Conservation (phyloP, 2,329 filamentous ascomycete genomes). For the Aureobasidium sp. region DNA sequence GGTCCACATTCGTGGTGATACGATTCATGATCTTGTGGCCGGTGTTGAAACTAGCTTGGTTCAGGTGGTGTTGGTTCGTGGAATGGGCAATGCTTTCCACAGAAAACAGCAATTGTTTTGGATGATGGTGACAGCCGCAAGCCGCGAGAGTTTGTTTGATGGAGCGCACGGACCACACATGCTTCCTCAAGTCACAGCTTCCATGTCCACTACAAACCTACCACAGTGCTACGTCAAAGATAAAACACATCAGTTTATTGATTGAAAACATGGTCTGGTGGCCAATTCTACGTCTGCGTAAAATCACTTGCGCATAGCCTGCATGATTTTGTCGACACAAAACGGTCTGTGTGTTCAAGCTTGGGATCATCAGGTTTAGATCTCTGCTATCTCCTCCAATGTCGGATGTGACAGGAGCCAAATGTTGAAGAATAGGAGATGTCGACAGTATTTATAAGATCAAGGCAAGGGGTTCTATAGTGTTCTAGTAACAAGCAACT, state of each 20-base stretch:
- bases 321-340: neutral
- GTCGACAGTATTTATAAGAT: neutral
- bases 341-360: neutral
- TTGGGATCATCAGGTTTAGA: neutral
- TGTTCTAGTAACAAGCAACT: neutral
- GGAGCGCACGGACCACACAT: neutral
- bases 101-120: neutral
- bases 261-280: no score
- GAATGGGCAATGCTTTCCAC: neutral
- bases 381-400: neutral
- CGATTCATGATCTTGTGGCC: conserved; percentile 15
- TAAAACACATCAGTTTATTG: no score
- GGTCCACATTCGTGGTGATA: conserved; percentile 66
- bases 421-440: neutral
- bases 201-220: neutral
- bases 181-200: neutral
- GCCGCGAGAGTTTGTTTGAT: neutral
- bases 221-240: no score
- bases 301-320: neutral
- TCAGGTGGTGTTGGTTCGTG: neutral
- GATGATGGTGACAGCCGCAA: neutral
- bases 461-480: no score
- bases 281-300: no score
- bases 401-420: neutral
- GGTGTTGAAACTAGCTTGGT: neutral